A percentile compares a stretch with the other conserved stretches of the same genome.
Evolutionary conservation across 441 rosid species (phyloP).

Genomic region (Dalechampia spathulata): DNA sequence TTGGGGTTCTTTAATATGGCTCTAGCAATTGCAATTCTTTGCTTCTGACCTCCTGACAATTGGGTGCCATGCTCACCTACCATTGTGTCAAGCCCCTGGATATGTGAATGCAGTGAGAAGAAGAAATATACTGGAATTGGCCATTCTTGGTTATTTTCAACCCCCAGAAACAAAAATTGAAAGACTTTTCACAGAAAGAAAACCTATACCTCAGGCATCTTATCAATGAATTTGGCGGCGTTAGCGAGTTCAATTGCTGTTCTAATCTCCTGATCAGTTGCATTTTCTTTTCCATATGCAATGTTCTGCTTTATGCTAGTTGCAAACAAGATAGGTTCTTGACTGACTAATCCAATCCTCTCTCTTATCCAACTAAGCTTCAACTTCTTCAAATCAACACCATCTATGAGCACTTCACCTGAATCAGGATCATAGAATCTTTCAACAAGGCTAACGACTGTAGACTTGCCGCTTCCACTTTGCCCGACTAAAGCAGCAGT

Average conservation of each 20-base stretch:
- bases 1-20: slow-evolving; percentile 55
- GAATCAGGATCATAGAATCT: slow-evolving; percentile 67
- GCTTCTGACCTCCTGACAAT: slow-evolving; percentile 65
- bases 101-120: background rate
- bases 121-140: background rate
- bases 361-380: slow-evolving; percentile 64
- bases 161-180: background rate
- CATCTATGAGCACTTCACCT: slow-evolving; percentile 64
- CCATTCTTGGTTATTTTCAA: background rate
- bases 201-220: slow-evolving; percentile 49
- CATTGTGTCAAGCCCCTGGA: slow-evolving; percentile 65
- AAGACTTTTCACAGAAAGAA: background rate
- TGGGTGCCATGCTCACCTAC: slow-evolving; percentile 80
- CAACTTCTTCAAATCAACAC: slow-evolving; percentile 38
- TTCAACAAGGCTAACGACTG: slow-evolving; percentile 49
- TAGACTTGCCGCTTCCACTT: slow-evolving; percentile 81
- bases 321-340: slow-evolving; percentile 66
- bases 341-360: slow-evolving; percentile 67
- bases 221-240: slow-evolving; percentile 66
- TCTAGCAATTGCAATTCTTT: slow-evolving; percentile 61
- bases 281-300: slow-evolving; percentile 64
- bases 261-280: slow-evolving; percentile 49
- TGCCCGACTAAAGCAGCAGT: slow-evolving; percentile 73
- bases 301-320: slow-evolving; percentile 57
- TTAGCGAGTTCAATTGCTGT: slow-evolving; percentile 59